Evolutionary conservation across 768 basidiomycete species (phyloP), one percentile per base, ranked within the genome.

Genomic region (Suillus subalutaceus): DNA sequence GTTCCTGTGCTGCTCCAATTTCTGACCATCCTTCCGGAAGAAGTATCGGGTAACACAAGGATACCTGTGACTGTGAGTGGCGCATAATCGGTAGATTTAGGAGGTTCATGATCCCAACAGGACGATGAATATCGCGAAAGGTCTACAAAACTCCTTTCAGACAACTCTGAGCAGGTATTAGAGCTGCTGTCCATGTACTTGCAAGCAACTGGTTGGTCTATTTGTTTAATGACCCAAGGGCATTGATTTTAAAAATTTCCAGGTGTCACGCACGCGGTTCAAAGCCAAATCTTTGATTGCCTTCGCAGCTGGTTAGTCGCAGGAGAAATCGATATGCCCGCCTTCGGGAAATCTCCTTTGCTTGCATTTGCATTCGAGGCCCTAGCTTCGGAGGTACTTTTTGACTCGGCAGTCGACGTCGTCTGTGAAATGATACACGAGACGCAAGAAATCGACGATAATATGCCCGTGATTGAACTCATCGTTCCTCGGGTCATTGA

Each of bases 341-440:
- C 85, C 43, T 82, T 99, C 43, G 86, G 89, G 3, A 83, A 88
- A 63, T 91, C 91, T 0, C 91, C 95, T 2, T 82, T 99, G 37
- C 92, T 99, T 73, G 79, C 84, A 23, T 92, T 87, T 74, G 83
- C 90, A 30, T 99, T 99, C 74, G 88, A 92, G 62, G 94, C 96
- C 4, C 84, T 99, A 38, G 83, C 83, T 4, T 90, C 90, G 4
- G 93, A 96, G 20, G 86, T 88, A 53, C 84, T 99, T n/a, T 99
- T 99, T 74, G 97, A 99, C 71, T 77, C 90, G 8, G 96, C 95
- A 2, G 94, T 96, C 46, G 92, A 97, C 66, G 90, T 93, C 43
- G 84, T 99, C 66, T 96, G 94, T 77, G 95, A 97, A 75, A 80
- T 98, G 71, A 94, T 99, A 63, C 97, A 99, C 78, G 97, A 99